Percentiles rank a stretch among this genome's conserved stretches.
These are phyloP conservation scores for Boletus vinaceobasis DNA, from an alignment of 768 basidiomycete species.

Conservation along the genomic window DNA sequence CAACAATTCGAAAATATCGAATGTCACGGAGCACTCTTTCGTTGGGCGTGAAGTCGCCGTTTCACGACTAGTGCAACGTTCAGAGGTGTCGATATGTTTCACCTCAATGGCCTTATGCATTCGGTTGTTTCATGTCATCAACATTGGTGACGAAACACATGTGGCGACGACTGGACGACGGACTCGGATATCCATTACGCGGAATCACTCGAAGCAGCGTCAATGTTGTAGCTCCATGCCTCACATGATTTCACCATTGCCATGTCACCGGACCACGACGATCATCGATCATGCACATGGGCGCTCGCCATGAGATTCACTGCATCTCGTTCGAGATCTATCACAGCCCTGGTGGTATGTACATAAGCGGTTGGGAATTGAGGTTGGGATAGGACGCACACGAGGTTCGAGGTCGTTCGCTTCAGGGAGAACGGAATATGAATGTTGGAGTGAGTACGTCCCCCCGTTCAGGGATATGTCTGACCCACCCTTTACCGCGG, in stretches of 20 bases:
- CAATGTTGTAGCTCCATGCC: background rate
- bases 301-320: background rate
- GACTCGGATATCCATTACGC: background rate
- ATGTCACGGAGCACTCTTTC: background rate
- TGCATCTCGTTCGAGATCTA: background rate
- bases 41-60: background rate
- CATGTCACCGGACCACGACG: background rate
- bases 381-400: too few relatives aligned
- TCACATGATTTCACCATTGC: background rate
- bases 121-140: background rate
- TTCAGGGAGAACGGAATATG: background rate
- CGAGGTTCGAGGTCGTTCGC: slow-evolving; percentile 11
- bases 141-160: background rate
- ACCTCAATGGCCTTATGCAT: background rate
- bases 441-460: background rate
- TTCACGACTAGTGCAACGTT: background rate
- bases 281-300: slow-evolving; percentile 10
- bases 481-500: slow-evolving; percentile 1
- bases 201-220: background rate
- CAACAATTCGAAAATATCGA: background rate
- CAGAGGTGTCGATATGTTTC: background rate
- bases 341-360: background rate
- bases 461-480: background rate
- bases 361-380: background rate
- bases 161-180: background rate